phyloP scores from a whole-genome alignment of 495 filamentous ascomycete genomes.

The Daldinia vernicosa region DNA sequence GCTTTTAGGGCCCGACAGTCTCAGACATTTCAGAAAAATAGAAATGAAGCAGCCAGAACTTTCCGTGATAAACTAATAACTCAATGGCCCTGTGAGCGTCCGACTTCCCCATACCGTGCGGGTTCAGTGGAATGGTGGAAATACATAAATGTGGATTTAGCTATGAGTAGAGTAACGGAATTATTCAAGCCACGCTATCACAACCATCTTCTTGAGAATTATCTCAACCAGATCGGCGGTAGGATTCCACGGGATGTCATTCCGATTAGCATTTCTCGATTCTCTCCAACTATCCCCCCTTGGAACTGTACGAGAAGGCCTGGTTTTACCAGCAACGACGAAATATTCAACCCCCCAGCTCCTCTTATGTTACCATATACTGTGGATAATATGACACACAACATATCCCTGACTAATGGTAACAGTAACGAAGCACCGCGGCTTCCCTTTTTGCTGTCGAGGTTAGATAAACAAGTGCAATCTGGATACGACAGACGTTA shows the following conservation, averaged over 20 bases:
- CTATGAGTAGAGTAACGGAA: slow-evolving; percentile 25
- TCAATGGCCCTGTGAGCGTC: slow-evolving; percentile 46
- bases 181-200: slow-evolving; percentile 49
- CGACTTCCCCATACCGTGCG: neutral
- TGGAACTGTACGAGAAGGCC: neutral
- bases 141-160: slow-evolving; percentile 26
- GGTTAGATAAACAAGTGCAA: slow-evolving; percentile 1
- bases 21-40: neutral
- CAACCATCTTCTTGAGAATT: slow-evolving; percentile 41
- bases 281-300: neutral
- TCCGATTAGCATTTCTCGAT: neutral
- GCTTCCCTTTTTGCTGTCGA: slow-evolving; percentile 8
- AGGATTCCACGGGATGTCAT: neutral
- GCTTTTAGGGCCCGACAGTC: neutral
- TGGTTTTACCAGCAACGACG: slow-evolving; percentile 14
- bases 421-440: neutral
- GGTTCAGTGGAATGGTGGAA: neutral
- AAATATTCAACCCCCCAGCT: slow-evolving; percentile 20
- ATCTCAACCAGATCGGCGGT: slow-evolving; percentile 14
- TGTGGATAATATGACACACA: neutral
- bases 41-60: neutral
- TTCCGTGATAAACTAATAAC: slow-evolving; percentile 30
- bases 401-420: neutral
- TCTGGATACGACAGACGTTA: slow-evolving; percentile 42
- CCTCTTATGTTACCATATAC: neutral